phyloP scores from a whole-genome alignment of 441 rosid species.

The Adansonia gregorii region DNA sequence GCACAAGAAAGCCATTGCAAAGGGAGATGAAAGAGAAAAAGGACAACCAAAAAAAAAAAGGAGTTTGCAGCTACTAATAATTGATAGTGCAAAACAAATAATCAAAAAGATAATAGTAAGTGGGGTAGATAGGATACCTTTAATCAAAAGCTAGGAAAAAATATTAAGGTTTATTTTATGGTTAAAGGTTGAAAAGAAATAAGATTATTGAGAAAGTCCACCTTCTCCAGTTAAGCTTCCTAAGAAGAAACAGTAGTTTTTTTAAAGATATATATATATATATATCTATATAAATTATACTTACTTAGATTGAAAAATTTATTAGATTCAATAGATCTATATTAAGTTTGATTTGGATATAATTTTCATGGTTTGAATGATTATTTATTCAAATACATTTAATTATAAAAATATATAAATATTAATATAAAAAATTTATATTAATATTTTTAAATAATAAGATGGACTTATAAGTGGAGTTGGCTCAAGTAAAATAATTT shows the following conservation, averaged over 20 bases:
- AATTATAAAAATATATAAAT: too few relatives aligned
- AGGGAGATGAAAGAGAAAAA: background rate
- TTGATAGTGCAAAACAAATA: background rate
- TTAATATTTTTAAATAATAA: too few relatives aligned
- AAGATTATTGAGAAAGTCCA: background rate
- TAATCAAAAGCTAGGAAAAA: background rate
- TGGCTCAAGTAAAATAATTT: too few relatives aligned
- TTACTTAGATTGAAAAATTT: too few relatives aligned
- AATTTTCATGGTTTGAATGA: too few relatives aligned
- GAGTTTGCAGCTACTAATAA: background rate
- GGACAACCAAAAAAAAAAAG: background rate
- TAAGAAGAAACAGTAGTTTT: background rate
- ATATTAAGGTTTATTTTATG: background rate
- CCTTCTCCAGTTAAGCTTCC: background rate
- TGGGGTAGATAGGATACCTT: background rate
- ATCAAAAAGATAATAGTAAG: background rate
- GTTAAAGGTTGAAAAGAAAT: background rate
- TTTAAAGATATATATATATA: too few relatives aligned
- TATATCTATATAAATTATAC: too few relatives aligned
- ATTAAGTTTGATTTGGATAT: background rate
- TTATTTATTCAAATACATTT: too few relatives aligned
- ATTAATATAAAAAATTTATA: too few relatives aligned
- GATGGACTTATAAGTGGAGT: too few relatives aligned
- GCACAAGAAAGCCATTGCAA: background rate
- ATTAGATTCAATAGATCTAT: too few relatives aligned